A percentile compares a stretch with the other conserved stretches of the same genome.
phyloP scores from a whole-genome alignment of 2,329 filamentous ascomycete genomes.

The Calonectria henricotiae region DNA sequence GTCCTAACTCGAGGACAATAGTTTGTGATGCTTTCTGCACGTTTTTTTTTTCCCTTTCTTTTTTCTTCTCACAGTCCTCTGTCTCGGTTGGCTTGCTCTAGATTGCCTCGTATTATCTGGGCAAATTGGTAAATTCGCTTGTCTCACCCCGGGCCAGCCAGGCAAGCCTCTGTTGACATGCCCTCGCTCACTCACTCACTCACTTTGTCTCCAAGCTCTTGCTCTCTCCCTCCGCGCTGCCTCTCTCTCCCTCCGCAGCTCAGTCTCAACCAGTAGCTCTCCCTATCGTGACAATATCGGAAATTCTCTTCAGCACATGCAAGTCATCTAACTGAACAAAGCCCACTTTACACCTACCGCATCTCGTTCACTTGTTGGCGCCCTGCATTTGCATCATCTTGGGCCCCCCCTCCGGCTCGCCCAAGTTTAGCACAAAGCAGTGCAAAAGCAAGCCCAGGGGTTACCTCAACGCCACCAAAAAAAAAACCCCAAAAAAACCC shows the following conservation, averaged over 20 bases:
- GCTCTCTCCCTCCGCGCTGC: neutral
- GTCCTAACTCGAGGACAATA: neutral
- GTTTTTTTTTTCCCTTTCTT: neutral
- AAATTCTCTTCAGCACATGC: conserved; percentile 19
- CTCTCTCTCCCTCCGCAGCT: conserved; percentile 10
- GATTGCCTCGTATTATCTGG: conserved; percentile 16
- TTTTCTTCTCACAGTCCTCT: neutral
- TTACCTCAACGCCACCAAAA: conserved; percentile 2
- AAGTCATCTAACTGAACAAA: conserved; percentile 7
- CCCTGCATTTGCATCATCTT: conserved; percentile 18
- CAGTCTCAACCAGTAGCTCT: conserved; percentile 5
- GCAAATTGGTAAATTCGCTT: conserved; percentile 15
- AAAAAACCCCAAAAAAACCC: neutral
- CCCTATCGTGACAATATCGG: conserved; percentile 6
- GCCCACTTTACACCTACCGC: neutral
- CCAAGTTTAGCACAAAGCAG: conserved; percentile 27
- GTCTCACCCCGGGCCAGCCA: conserved; percentile 3
- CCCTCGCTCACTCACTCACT: neutral
- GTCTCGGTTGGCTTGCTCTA: conserved; percentile 18
- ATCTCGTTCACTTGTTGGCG: conserved; percentile 8
- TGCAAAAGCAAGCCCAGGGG: conserved; percentile 36
- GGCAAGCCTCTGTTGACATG: conserved; percentile 17
- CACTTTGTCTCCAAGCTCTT: neutral
- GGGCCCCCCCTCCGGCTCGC: neutral
- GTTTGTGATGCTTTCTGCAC: neutral